Conservation (phyloP, 495 filamentous ascomycete genomes). For the Lasiosphaeria miniovina region DNA sequence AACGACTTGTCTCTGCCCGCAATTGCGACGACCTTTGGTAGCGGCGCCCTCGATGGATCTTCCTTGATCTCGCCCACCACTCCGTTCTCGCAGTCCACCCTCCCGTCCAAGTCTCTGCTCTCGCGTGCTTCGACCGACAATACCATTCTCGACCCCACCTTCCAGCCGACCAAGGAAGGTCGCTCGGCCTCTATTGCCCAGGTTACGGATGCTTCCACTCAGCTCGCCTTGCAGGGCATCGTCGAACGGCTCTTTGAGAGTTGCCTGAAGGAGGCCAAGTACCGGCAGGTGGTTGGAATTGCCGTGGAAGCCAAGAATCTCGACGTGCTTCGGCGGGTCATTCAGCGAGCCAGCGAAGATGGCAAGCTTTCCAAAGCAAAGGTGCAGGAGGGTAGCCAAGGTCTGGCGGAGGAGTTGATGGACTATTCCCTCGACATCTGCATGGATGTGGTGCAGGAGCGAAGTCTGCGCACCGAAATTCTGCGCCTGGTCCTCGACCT, state of each 20-base stretch:
- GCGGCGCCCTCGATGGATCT: constrained; percentile 57
- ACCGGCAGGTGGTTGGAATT: constrained; percentile 97
- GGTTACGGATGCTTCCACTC: constrained; percentile 46
- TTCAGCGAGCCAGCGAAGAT: constrained; percentile 76
- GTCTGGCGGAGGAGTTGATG: constrained; percentile 85
- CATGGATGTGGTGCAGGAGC: constrained; percentile 96
- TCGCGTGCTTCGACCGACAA: constrained; percentile 63
- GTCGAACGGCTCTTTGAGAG: constrained; percentile 89
- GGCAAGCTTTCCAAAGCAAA: constrained; percentile 64
- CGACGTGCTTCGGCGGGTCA: constrained; percentile 81
- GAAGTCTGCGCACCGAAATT: constrained; percentile 75
- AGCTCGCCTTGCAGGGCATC: constrained; percentile 71
- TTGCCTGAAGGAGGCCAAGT: constrained; percentile 81
- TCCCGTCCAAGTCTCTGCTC: constrained; percentile 90
- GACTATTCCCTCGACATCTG: constrained; percentile 95
- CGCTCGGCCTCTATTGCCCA: constrained; percentile 45
- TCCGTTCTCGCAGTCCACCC: constrained; percentile 85
- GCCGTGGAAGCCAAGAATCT: constrained; percentile 93
- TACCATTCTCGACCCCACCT: constrained; percentile 53
- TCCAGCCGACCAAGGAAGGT: constrained; percentile 55
- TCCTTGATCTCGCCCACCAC: constrained; percentile 82
- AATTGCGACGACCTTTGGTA: constrained; percentile 71
- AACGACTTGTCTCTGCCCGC: constrained; percentile 57
- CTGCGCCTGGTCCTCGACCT: constrained; percentile 83
- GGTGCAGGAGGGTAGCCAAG: constrained; percentile 43